phyloP scores from a whole-genome alignment of 2,329 filamentous ascomycete genomes.

The Plectosphaerella cucumerina region DNA sequence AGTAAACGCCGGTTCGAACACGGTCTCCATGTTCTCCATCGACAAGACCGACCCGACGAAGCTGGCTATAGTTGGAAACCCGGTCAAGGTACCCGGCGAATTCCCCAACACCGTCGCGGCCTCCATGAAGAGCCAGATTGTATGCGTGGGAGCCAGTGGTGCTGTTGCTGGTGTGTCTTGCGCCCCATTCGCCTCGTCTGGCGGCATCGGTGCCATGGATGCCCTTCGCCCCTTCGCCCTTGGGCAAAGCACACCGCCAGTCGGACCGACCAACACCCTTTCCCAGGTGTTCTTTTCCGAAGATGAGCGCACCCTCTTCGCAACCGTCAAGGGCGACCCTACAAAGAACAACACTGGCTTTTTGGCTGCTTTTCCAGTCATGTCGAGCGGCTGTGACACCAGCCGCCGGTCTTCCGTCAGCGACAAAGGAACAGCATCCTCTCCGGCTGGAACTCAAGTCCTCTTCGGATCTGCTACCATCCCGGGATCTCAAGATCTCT shows the following conservation, averaged over 20 bases:
- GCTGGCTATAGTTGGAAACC: slow-evolving; percentile 37
- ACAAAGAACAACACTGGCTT: slow-evolving; percentile 52
- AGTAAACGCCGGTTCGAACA: slow-evolving; percentile 51
- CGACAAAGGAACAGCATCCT: slow-evolving; percentile 27
- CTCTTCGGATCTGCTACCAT: slow-evolving; percentile 50
- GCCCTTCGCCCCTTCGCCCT: slow-evolving; percentile 42
- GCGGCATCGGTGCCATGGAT: slow-evolving; percentile 39
- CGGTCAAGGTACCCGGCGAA: slow-evolving; percentile 40
- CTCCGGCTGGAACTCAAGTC: slow-evolving; percentile 50
- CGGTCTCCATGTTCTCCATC: slow-evolving; percentile 45
- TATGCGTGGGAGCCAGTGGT: slow-evolving; percentile 43
- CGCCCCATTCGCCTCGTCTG: slow-evolving; percentile 26
- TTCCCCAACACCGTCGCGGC: slow-evolving; percentile 50
- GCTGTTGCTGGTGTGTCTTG: slow-evolving; percentile 40
- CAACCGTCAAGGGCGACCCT: slow-evolving; percentile 58
- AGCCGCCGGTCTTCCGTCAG: slow-evolving; percentile 10
- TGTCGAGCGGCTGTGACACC: neutral
- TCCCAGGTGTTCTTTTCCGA: slow-evolving; percentile 57
- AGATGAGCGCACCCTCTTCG: slow-evolving; percentile 46
- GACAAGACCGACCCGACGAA: slow-evolving; percentile 33
- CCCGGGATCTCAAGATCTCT: slow-evolving; percentile 37
- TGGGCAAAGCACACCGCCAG: slow-evolving; percentile 52
- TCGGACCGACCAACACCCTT: slow-evolving; percentile 53
- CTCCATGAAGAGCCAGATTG: slow-evolving; percentile 34
- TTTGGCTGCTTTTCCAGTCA: slow-evolving; percentile 45